These are phyloP conservation scores for Scheffersomyces parashehatae DNA, from an alignment of 1,139 yeast genomes.

Conservation along the genomic window DNA sequence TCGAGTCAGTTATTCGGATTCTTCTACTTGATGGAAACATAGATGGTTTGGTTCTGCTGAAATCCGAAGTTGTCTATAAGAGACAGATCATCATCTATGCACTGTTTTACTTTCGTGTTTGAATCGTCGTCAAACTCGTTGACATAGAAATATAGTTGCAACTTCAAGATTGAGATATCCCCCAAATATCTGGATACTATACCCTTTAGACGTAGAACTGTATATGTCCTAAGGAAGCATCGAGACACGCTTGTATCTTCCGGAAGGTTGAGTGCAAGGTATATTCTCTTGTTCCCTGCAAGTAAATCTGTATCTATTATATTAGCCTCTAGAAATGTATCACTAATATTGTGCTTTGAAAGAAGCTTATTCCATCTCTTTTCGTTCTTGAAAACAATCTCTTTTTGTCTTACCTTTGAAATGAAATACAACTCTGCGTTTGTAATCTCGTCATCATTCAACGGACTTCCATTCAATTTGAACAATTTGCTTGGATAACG, in stretches of 20 bases:
- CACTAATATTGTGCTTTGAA: conserved; percentile 22
- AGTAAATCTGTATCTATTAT: background rate
- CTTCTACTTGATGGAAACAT: conserved; percentile 6
- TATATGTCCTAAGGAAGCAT: conserved; percentile 4
- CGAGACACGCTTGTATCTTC: background rate
- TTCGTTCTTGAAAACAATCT: conserved; percentile 22
- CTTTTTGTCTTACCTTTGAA: conserved; percentile 44
- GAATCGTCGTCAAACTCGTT: conserved; percentile 13
- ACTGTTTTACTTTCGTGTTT: conserved; percentile 10
- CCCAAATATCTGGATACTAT: conserved; percentile 13
- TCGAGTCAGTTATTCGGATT: no score
- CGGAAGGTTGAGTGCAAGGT: background rate
- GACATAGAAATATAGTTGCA: conserved; percentile 22
- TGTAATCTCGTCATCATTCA: conserved; percentile 47
- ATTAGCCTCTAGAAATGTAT: background rate
- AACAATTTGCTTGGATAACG: conserved; percentile 18
- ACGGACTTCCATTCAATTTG: conserved; percentile 57
- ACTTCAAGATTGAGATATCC: conserved; percentile 13
- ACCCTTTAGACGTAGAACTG: conserved; percentile 32
- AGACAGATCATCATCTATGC: conserved; percentile 35
- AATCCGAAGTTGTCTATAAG: conserved; percentile 37
- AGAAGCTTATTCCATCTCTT: conserved; percentile 28
- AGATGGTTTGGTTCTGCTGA: conserved; percentile 24
- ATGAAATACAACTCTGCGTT: conserved; percentile 73
- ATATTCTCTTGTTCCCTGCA: background rate